A percentile compares a stretch with the other conserved stretches of the same genome.
phyloP scores from a whole-genome alignment of 257 asterid species.

The Nicotiana noctiflora region DNA sequence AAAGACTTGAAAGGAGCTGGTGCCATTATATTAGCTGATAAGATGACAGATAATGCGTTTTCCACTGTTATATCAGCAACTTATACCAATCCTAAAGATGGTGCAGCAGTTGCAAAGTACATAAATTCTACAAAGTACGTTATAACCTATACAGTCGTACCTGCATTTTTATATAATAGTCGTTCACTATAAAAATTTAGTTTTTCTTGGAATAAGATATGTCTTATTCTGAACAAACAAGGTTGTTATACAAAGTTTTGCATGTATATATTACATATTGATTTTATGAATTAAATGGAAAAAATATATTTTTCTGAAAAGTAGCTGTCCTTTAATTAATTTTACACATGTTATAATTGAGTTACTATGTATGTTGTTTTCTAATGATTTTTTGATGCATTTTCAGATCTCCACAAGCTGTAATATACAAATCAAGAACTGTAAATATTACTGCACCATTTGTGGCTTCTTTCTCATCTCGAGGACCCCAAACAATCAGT shows the following conservation, averaged over 20 bases:
- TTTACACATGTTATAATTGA: too few relatives aligned
- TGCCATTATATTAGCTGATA: slow-evolving; percentile 27
- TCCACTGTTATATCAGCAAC: slow-evolving; percentile 26
- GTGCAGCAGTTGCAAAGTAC: slow-evolving; percentile 35
- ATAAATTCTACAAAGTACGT: slow-evolving; percentile 59
- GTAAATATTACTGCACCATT: slow-evolving; percentile 32
- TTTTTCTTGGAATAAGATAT: too few relatives aligned
- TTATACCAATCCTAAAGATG: slow-evolving; percentile 21
- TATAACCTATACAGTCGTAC: neutral
- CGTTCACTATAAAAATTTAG: too few relatives aligned
- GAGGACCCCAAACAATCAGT: slow-evolving; percentile 58
- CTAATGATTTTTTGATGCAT: neutral
- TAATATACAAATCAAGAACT: slow-evolving; percentile 37
- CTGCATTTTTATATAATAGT: too few relatives aligned
- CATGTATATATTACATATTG: too few relatives aligned
- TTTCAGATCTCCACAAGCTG: slow-evolving; percentile 48
- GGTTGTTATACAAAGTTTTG: too few relatives aligned
- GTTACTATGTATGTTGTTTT: too few relatives aligned
- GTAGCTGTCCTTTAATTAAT: too few relatives aligned
- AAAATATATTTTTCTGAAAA: too few relatives aligned
- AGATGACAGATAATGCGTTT: slow-evolving; percentile 23
- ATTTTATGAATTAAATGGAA: too few relatives aligned
- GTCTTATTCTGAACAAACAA: too few relatives aligned
- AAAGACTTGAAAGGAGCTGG: slow-evolving; percentile 43
- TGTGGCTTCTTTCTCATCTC: slow-evolving; percentile 61